Evolutionary conservation across 495 filamentous ascomycete genomes (phyloP).

Genomic region (Talaromyces adpressus): DNA sequence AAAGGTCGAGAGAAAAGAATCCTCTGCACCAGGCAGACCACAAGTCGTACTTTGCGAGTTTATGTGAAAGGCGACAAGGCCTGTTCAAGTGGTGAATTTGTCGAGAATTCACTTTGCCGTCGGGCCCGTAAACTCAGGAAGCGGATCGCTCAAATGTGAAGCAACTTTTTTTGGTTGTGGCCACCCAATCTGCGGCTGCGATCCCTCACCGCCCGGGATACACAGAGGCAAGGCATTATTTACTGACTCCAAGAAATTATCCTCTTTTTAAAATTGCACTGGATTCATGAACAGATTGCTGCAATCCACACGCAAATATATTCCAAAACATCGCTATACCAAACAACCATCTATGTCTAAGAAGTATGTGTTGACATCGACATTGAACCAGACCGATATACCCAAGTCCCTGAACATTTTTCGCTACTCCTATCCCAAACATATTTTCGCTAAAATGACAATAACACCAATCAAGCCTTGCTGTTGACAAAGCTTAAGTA

Average conservation of each 20-base stretch:
- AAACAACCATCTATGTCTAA: constrained; percentile 3
- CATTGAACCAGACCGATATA: background rate
- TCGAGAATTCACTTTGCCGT: background rate
- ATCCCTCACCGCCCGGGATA: background rate
- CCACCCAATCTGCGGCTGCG: constrained; percentile 7
- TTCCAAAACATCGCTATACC: background rate
- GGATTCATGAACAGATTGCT: background rate
- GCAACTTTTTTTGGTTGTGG: constrained; percentile 5
- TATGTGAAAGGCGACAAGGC: constrained; percentile 6
- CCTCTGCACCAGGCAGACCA: constrained; percentile 41
- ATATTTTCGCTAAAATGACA: constrained; percentile 4
- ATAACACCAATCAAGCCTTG: constrained; percentile 23
- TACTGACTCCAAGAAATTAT: background rate
- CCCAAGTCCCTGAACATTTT: background rate
- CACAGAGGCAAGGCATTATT: background rate
- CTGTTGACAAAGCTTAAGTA: constrained; percentile 84
- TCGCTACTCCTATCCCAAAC: background rate
- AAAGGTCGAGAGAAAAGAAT: constrained; percentile 8
- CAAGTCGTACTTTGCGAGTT: background rate
- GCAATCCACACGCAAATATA: background rate
- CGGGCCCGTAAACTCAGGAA: background rate
- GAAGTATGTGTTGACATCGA: background rate
- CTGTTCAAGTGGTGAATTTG: background rate
- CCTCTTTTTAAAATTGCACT: background rate
- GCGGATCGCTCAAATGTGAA: background rate